A percentile compares a stretch with the other conserved stretches of the same genome.
Conservation (phyloP, 2,329 filamentous ascomycete species). For the Aspergillus clavatus region DNA sequence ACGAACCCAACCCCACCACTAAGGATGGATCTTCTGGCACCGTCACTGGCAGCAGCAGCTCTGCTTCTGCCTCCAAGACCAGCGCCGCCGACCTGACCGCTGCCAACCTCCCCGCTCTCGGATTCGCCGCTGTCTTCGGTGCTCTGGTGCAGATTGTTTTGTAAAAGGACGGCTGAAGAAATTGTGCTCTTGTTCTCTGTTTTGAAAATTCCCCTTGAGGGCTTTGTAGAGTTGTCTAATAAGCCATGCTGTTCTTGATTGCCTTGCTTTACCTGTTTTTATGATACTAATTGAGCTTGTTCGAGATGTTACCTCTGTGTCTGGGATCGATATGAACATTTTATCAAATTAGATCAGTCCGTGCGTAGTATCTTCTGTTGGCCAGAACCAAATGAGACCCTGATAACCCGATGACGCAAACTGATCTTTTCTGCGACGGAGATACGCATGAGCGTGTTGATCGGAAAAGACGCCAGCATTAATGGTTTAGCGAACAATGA, state of each 20-base stretch:
- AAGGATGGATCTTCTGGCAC: constrained; percentile 31
- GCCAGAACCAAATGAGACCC: no score
- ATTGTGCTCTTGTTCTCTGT: constrained; percentile 29
- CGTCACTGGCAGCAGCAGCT: constrained; percentile 19
- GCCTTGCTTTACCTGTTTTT: constrained; percentile 31
- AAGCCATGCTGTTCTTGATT: constrained; percentile 30
- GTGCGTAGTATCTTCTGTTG: no score
- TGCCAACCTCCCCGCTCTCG: constrained; percentile 36
- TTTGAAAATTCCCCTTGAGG: constrained; percentile 17
- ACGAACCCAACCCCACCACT: constrained; percentile 33
- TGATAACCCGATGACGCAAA: no score
- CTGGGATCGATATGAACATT: no score
- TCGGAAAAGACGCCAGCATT: no score
- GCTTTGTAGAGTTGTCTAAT: constrained; percentile 37
- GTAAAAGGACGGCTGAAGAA: constrained; percentile 36
- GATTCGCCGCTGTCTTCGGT: constrained; percentile 42
- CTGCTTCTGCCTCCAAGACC: constrained; percentile 30
- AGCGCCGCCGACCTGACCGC: constrained; percentile 34
- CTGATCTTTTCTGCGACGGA: no score
- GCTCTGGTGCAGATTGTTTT: constrained; percentile 43
- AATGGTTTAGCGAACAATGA: no score
- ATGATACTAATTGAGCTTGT: constrained; percentile 41
- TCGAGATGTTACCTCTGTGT: no score
- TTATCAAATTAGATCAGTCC: no score
- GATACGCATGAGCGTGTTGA: no score